Base-by-base conservation (phyloP, 805 yeast genomes). In the Ogataea allantospora region DNA sequence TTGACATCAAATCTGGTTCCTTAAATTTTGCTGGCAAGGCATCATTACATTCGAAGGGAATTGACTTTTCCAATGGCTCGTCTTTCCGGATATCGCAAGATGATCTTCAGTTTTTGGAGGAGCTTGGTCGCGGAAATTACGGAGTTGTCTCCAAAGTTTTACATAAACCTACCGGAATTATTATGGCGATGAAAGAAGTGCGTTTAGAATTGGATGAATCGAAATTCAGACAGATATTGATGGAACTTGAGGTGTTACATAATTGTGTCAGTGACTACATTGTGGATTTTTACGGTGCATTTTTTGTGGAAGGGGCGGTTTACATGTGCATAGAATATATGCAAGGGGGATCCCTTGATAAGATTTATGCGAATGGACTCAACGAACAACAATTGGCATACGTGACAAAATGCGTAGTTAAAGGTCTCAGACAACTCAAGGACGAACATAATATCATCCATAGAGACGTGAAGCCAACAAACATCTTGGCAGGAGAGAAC, bases 171-270 rank as follows among this genome's bases (percentile, higher is more conserved):
- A 88, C 96, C 0, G 85, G 88, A 14, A 84, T 91, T 13, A 65
- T 80, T 13, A 88, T 93, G 97, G 98, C 98, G 2, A 88, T 93
- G 95, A 93, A 93, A 62, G 98, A 93, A 60, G 96, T 93, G 30
- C 70, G 96, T 37, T 67, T 93, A 30, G 98, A 91, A 59, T 71
- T 93, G 43, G 98, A 93, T 57, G 97, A 91, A 54, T 74, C 86
- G n/a, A 88, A 88, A 58, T 86, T 93, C 60, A 75, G 91, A 44
- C 98, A 93, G 57, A 93, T 93, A 48, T 68, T 93, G 52, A 93
- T 93, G 98, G 99, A 93, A 61, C 69, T 93, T 44, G 98, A 93
- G 54, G 83, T 93, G 36, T 71, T 93, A 47, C 98, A 93, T 65
- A 85, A 83, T 53, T 93, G 98, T 65, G 77, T 77, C 48, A 82